Evolutionary conservation across 192 early-diverging fungal species (phyloP), one percentile per base, ranked within the genome.

Genomic region (Gigaspora rosea): DNA sequence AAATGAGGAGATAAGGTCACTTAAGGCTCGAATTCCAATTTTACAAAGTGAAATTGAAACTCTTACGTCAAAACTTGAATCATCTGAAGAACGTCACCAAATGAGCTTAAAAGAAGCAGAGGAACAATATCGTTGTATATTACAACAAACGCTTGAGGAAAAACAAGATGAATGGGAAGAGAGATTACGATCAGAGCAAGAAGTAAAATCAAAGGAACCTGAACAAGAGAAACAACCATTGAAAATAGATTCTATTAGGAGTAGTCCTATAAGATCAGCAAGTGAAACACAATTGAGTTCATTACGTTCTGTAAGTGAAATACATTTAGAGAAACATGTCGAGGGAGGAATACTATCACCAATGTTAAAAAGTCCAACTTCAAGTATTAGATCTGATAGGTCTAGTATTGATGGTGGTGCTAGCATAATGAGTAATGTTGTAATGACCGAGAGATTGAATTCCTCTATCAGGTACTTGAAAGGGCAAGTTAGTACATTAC

Each of bases 401-500:
- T 41, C 41, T 41, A 71, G 69, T 5, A 56, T 54, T 35, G 69
- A 71, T 56, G 69, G 69, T 46, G 58, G 33, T 15, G 61, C 63
- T 13, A 66, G 18, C 41, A 46, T 35, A 3, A 66, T 35, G 13
- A 66, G 64, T 46, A 76, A 65, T 54, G 78, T 80, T 6, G 82
- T 91, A 3, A 79, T 89, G 8, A 83, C 92, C 13, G 92, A 94
- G 11, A 78, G 88, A 61, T 77, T 92, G n/a, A 83, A 88, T 59
- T 75, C 85, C 0, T 86, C 80, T 48, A 83, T 92, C 20, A 85
- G 87, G 41, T 88, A 91, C 32, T 76, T 92, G 22, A 89, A 92
- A 70, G 87, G 89, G 9, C 93, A 95, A 68, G 78, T 93, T 27
- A 78, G 81, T n/a, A 86, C 89, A 20, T 78, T 92, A 49, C 87